phyloP scores from a whole-genome alignment of 139 green algal species.

The Coelastrella sp. region DNA sequence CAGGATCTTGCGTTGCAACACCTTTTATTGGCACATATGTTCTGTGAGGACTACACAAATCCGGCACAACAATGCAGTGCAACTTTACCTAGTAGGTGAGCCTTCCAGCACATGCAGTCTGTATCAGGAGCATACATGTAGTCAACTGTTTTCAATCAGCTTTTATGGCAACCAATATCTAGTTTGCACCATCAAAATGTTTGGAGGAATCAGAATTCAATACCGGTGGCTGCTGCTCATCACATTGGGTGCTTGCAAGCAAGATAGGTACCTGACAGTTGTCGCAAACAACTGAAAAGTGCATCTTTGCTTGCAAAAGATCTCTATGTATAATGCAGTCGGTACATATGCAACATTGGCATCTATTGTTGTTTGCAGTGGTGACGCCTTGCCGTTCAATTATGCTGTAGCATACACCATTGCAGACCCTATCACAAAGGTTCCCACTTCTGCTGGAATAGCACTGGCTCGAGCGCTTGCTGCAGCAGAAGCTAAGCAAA shows the following conservation, averaged over 20 bases:
- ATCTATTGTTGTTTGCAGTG: conserved; percentile 15
- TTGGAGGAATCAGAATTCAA: too few relatives aligned
- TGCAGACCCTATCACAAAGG: not conserved
- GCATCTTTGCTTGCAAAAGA: not conserved
- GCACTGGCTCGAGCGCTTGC: conserved; percentile 24
- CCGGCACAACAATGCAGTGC: conserved; percentile 31
- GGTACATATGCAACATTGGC: not conserved
- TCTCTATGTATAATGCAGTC: not conserved
- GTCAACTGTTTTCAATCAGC: too few relatives aligned
- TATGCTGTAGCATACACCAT: conserved; percentile 39
- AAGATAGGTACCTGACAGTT: too few relatives aligned
- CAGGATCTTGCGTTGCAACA: conserved; percentile 10
- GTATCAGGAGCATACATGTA: too few relatives aligned
- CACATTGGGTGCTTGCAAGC: too few relatives aligned
- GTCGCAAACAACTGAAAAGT: not conserved
- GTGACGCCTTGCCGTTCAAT: not conserved
- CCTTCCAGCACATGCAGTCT: not conserved
- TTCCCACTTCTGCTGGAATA: conserved; percentile 24
- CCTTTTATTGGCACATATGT: conserved; percentile 35
- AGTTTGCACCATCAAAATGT: not conserved
- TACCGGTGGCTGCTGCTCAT: too few relatives aligned
- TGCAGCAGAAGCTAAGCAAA: conserved; percentile 5
- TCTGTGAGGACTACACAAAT: conserved; percentile 47
- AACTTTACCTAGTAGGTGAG: not conserved
- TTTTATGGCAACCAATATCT: not conserved